Evolutionary conservation across 495 filamentous ascomycete genomes (phyloP).

Genomic region (Niebla homalea): DNA sequence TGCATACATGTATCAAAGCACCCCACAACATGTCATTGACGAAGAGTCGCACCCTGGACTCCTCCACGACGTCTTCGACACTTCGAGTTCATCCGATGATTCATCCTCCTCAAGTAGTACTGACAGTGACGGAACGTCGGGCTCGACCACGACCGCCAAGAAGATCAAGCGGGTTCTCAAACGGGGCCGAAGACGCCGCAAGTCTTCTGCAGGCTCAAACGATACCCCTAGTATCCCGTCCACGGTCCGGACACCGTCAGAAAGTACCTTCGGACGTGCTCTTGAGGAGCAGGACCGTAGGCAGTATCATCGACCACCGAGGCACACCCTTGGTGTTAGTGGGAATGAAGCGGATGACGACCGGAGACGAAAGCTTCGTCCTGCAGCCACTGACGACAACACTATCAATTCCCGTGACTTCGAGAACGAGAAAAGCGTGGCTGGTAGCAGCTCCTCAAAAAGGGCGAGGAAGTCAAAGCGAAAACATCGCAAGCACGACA

Average conservation of each 20-base stretch:
- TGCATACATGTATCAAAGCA: slow-evolving; percentile 80
- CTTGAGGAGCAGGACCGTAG: slow-evolving; percentile 26
- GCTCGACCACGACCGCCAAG: slow-evolving; percentile 61
- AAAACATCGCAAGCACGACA: slow-evolving; percentile 17
- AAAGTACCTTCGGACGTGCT: slow-evolving; percentile 23
- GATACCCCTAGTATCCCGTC: slow-evolving; percentile 37
- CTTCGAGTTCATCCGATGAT: slow-evolving; percentile 48
- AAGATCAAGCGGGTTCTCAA: slow-evolving; percentile 54
- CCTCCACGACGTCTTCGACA: slow-evolving; percentile 64
- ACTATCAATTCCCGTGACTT: slow-evolving; percentile 30
- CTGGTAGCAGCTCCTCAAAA: slow-evolving; percentile 16
- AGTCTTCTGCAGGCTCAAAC: slow-evolving; percentile 58
- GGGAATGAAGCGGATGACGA: slow-evolving; percentile 37
- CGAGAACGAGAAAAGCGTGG: slow-evolving; percentile 19
- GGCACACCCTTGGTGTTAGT: slow-evolving; percentile 24
- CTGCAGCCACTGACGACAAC: background rate
- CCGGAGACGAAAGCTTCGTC: slow-evolving; percentile 12
- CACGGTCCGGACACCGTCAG: slow-evolving; percentile 28
- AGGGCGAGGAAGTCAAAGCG: slow-evolving; percentile 28
- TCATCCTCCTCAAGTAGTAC: slow-evolving; percentile 45
- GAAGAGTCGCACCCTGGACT: slow-evolving; percentile 77
- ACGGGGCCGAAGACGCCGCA: slow-evolving; percentile 51
- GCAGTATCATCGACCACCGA: slow-evolving; percentile 14
- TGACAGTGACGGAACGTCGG: slow-evolving; percentile 50
- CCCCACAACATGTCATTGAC: slow-evolving; percentile 78